phyloP scores from a whole-genome alignment of 2,329 filamentous ascomycete species.

The Alternaria arborescens region DNA sequence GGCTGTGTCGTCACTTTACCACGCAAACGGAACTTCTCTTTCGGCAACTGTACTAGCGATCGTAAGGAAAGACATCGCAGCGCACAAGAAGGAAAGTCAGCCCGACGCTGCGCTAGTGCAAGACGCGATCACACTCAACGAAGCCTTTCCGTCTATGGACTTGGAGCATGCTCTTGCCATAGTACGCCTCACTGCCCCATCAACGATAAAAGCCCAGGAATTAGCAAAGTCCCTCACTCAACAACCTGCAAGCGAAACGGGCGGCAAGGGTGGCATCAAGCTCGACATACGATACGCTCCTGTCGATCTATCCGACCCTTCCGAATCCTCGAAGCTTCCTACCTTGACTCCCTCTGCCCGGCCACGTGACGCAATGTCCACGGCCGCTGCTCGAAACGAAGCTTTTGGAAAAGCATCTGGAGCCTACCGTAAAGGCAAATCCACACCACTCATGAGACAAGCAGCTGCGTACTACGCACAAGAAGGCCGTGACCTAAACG shows the following conservation, averaged over 20 bases:
- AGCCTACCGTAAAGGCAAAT: conserved; percentile 69
- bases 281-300: conserved; percentile 60
- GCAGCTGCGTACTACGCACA: conserved; percentile 81
- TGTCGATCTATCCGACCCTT: conserved; percentile 48
- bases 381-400: conserved; percentile 57
- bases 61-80: conserved; percentile 57
- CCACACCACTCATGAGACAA: conserved; percentile 73
- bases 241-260: conserved; percentile 39
- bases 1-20: conserved; percentile 65
- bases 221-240: conserved; percentile 64
- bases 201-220: conserved; percentile 66
- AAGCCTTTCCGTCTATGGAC: conserved; percentile 64
- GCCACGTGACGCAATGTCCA: conserved; percentile 52
- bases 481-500: conserved; percentile 70
- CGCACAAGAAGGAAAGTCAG: conserved; percentile 42
- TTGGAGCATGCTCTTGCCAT: conserved; percentile 61
- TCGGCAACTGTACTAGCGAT: conserved; percentile 64
- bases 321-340: conserved; percentile 39
- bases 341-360: conserved; percentile 40
- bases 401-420: conserved; percentile 67
- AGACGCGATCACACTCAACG: conserved; percentile 62
- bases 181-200: conserved; percentile 65
- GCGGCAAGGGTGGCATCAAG: conserved; percentile 53
- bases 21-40: conserved; percentile 65
- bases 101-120: conserved; percentile 56